Percentiles rank a stretch among this genome's conserved stretches.
These are phyloP conservation scores for Allantophomopsis lycopodina DNA, from an alignment of 2,329 filamentous ascomycete genomes.

Conservation along the genomic window DNA sequence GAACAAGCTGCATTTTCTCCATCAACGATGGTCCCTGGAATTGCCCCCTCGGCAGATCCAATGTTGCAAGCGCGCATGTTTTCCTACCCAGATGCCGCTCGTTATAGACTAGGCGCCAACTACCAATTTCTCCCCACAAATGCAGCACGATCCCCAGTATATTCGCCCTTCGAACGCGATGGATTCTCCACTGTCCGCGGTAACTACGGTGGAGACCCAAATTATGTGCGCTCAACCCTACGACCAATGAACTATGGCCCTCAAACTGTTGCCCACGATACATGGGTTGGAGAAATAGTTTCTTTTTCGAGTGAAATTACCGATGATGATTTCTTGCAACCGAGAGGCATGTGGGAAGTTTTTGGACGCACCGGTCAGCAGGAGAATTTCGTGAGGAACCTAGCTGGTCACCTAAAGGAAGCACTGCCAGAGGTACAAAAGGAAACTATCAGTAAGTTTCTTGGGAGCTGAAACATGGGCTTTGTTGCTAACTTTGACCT, in stretches of 20 bases:
- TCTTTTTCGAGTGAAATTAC: constrained; percentile 9
- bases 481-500: too few species aligned
- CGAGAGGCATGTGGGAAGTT: constrained; percentile 18
- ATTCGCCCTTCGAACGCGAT: constrained; percentile 25
- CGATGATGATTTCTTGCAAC: constrained; percentile 23
- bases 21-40: constrained; percentile 42
- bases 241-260: constrained; percentile 5
- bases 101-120: constrained; percentile 43
- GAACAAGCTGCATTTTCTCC: constrained; percentile 57
- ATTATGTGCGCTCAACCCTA: constrained; percentile 22
- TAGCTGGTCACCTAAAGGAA: constrained; percentile 31
- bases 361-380: constrained; percentile 3
- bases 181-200: constrained; percentile 20
- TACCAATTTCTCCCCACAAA: constrained; percentile 43
- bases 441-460: background rate
- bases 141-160: constrained; percentile 17
- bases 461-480: too few species aligned
- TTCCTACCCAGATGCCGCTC: constrained; percentile 38
- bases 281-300: constrained; percentile 9
- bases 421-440: constrained; percentile 11
- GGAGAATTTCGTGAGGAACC: constrained; percentile 10
- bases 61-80: constrained; percentile 39
- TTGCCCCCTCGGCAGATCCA: constrained; percentile 47
- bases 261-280: constrained; percentile 10
- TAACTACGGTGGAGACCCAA: constrained; percentile 30